Evolutionary conservation across 768 basidiomycete species (phyloP).

Genomic region (Trametes gibbosa): DNA sequence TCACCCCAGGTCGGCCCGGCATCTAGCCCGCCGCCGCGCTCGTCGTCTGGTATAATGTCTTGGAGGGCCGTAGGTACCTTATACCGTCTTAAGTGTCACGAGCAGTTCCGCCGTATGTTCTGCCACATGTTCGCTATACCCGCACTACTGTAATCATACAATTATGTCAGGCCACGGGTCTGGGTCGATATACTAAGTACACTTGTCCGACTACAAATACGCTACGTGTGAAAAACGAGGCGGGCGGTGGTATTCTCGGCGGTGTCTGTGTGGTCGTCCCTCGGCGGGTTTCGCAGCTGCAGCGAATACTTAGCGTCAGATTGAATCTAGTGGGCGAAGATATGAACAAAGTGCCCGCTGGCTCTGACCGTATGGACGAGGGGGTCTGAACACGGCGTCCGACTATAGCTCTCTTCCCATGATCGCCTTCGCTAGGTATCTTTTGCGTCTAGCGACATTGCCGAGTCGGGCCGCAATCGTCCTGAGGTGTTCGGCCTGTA

Average conservation of each 20-base stretch:
- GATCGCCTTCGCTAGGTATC: constrained; percentile 5
- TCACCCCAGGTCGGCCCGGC: constrained; percentile 51
- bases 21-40: constrained; percentile 9
- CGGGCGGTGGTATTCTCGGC: too few relatives aligned
- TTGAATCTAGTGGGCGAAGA: not conserved
- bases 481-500: constrained; percentile 6
- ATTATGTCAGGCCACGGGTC: not conserved
- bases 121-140: constrained; percentile 10
- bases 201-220: not conserved
- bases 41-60: not conserved
- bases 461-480: constrained; percentile 10
- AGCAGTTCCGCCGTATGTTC: constrained; percentile 3
- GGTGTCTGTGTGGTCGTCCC: too few relatives aligned
- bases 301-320: not conserved
- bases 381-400: not conserved
- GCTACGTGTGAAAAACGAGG: not conserved
- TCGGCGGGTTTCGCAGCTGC: not conserved
- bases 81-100: constrained; percentile 5
- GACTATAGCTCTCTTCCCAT: not conserved
- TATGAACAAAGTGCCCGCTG: too few relatives aligned
- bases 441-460: constrained; percentile 6
- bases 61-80: constrained; percentile 1
- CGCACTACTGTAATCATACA: constrained; percentile 16
- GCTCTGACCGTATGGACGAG: not conserved
- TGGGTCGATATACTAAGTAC: not conserved